Evolutionary conservation across 352 stramenopile species (phyloP), one percentile per base, ranked within the genome.

Genomic region (Elongisporangium undulatum): DNA sequence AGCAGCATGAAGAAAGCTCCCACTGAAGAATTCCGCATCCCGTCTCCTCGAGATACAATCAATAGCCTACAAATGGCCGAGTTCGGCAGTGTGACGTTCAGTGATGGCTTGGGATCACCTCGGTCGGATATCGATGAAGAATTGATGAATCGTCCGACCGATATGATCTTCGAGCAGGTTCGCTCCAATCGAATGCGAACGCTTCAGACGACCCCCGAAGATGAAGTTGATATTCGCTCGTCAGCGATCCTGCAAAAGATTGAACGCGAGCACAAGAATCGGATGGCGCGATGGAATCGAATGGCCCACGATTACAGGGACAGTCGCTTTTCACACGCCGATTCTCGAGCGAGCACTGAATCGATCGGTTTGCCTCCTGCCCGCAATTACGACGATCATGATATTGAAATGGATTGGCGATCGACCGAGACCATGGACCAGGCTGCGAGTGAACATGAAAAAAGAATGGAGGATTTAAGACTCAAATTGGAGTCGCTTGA

Each of bases 221-320:
- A 41, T 41, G 29, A 41, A 41, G 29, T 41, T 41, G 29, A 41
- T 41, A 41, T 41, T 41, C 29, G 29, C 29, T 41, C 29, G 2
- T 20, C 15, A 49, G 53, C 23, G 53, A 57, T 21, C 26, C 17
- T 29, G 41, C 53, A 23, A 57, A 41, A 12, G 53, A 24, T 29
- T n/a, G 23, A 41, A 4, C 16, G 24, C 49, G 13, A 21, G 8
- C 77, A 87, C 53, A 55, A 68, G 22, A 71, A 72, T 38, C 75
- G 77, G 10, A 87, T 87, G 77, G 75, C 72, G n/a, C 73, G 85
- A 56, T 59, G 85, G 17, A 81, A 81, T 26, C 66, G 56, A 13
- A 82, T 86, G 23, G 77, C 77, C 45, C 26, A 81, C 29, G 77
- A 80, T 34, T 65, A 78, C 58, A 64, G 75, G 7, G 76, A 74